Evolutionary conservation across 176 grass and related monocot genomes (phyloP).

Genomic region (Triticum turgidum): DNA sequence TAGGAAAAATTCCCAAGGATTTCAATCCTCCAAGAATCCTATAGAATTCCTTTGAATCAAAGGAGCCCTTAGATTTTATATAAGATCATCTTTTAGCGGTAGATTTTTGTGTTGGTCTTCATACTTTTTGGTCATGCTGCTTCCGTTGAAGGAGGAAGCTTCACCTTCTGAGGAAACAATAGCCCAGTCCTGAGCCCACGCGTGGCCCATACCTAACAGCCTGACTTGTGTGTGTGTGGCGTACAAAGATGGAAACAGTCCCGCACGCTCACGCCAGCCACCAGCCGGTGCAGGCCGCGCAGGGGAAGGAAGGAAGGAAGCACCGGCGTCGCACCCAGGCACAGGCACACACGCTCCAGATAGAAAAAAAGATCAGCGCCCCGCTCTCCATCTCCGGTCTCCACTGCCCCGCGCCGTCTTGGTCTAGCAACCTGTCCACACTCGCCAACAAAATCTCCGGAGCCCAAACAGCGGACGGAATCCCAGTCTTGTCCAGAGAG

Average conservation of each 20-base stretch:
- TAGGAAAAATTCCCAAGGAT: too few relatives aligned
- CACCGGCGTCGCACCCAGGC: too few relatives aligned
- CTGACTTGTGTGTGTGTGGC: background rate
- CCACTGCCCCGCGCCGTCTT: too few relatives aligned
- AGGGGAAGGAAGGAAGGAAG: too few relatives aligned
- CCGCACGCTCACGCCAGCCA: background rate
- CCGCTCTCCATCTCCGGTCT: background rate
- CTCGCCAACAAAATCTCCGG: constrained; percentile 17
- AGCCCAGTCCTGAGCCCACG: background rate
- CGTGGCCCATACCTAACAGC: background rate
- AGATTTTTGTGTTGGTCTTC: too few relatives aligned
- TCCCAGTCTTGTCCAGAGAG: background rate
- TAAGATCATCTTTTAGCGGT: too few relatives aligned
- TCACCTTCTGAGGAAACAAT: background rate
- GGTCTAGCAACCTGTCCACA: background rate
- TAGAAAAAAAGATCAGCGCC: constrained; percentile 24
- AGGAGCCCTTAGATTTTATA: too few relatives aligned
- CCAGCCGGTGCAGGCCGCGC: too few relatives aligned
- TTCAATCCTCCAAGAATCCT: too few relatives aligned
- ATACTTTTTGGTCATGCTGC: background rate
- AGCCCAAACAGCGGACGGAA: constrained; percentile 42
- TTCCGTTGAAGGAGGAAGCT: background rate
- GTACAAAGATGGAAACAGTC: background rate
- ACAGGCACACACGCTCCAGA: background rate
- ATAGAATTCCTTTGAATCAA: too few relatives aligned